Evolutionary conservation across 2,329 filamentous ascomycete genomes (phyloP).

Genomic region (Sarocladiaceae sp.): DNA sequence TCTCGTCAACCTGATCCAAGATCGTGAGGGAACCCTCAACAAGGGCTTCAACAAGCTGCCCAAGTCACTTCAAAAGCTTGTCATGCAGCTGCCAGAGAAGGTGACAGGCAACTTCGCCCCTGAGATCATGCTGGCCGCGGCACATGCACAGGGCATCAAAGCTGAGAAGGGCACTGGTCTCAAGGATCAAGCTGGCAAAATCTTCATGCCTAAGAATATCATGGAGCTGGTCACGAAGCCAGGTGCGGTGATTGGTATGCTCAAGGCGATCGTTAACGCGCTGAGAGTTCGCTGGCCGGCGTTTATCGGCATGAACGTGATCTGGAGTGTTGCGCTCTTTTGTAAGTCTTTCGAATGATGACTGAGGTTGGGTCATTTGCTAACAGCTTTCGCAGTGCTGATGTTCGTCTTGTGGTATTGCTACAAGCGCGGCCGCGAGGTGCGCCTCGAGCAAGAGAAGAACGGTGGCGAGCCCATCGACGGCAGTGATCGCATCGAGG

Average conservation of each 20-base stretch:
- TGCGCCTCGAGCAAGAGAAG: conserved; percentile 61
- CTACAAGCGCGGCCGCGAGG: conserved; percentile 87
- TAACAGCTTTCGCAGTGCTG: conserved; percentile 50
- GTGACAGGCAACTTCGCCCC: conserved; percentile 70
- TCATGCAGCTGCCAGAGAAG: conserved; percentile 77
- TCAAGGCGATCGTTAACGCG: conserved; percentile 86
- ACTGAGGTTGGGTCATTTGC: background rate
- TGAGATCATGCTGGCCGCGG: conserved; percentile 72
- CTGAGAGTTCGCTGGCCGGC: conserved; percentile 84
- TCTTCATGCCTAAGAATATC: conserved; percentile 65
- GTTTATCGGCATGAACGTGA: conserved; percentile 82
- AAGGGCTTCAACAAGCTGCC: conserved; percentile 64
- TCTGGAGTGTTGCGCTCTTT: conserved; percentile 85
- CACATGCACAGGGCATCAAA: conserved; percentile 64
- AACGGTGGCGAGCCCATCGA: conserved; percentile 29
- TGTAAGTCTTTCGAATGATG: conserved; percentile 45
- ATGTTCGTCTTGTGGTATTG: conserved; percentile 98
- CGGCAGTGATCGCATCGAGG: conserved; percentile 37
- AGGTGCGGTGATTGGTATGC: conserved; percentile 74
- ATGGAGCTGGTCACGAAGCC: conserved; percentile 79
- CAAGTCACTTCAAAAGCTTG: conserved; percentile 73
- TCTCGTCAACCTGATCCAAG: conserved; percentile 58
- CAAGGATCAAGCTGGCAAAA: conserved; percentile 57
- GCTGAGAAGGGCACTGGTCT: conserved; percentile 49
- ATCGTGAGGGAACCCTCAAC: conserved; percentile 54